Conservation (phyloP, 2,329 filamentous ascomycete species). For the Trichothecium roseum region DNA sequence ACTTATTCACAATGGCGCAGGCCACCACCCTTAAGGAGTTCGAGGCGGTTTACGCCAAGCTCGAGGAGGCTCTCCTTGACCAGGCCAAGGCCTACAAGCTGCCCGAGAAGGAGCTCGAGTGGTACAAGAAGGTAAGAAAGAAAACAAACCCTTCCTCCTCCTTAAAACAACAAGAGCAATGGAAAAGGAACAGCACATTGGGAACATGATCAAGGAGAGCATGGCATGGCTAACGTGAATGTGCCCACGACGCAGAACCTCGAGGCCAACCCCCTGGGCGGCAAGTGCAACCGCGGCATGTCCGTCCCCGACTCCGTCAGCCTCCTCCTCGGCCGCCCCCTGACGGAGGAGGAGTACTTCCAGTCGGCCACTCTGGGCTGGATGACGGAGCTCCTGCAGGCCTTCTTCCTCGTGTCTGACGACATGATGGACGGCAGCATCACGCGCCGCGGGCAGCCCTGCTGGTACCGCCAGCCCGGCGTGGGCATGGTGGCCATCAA, state of each 20-base stretch:
- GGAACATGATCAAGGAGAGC: neutral
- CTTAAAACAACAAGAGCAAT: neutral
- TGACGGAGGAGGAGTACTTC: conserved; percentile 79
- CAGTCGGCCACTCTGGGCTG: conserved; percentile 81
- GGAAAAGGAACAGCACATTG: no score
- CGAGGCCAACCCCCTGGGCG: conserved; percentile 78
- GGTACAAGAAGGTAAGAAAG: conserved; percentile 66
- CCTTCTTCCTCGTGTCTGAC: conserved; percentile 96
- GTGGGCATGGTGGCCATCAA: conserved; percentile 98
- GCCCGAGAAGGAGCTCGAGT: conserved; percentile 68
- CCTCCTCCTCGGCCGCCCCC: conserved; percentile 60
- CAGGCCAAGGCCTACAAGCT: conserved; percentile 76
- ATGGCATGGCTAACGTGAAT: conserved; percentile 1
- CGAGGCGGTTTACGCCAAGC: conserved; percentile 77
- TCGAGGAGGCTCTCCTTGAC: conserved; percentile 71
- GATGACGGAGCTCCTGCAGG: conserved; percentile 96
- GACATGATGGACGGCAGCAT: conserved; percentile 98
- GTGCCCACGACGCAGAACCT: conserved; percentile 50
- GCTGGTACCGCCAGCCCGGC: conserved; percentile 86
- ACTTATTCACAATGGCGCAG: conserved; percentile 42
- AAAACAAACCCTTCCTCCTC: conserved; percentile 3
- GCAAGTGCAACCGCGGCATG: conserved; percentile 98
- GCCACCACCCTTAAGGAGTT: conserved; percentile 76
- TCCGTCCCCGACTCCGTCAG: conserved; percentile 88
- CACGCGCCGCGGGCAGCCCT: conserved; percentile 86